Conservation (phyloP, 371 early-diverging fungal genomes). For the Thermomucor indicae-seudaticae region DNA sequence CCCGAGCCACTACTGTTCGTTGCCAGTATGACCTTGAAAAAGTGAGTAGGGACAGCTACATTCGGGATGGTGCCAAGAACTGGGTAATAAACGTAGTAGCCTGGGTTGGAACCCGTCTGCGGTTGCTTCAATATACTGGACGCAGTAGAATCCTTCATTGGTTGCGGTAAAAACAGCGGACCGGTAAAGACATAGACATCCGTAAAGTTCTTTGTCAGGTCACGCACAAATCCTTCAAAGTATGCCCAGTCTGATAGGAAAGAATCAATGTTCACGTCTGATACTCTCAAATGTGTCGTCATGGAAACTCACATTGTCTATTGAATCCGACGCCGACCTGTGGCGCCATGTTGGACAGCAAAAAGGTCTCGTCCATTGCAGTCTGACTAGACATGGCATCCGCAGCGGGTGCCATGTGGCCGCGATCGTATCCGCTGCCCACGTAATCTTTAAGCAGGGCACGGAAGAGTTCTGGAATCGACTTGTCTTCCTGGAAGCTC, state of each 20-base stretch:
- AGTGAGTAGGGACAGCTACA: constrained; percentile 89
- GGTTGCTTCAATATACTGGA: background rate
- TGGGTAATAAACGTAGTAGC: constrained; percentile 46
- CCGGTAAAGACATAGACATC: constrained; percentile 79
- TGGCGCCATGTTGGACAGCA: constrained; percentile 73
- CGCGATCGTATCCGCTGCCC: constrained; percentile 76
- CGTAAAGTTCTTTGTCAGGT: constrained; percentile 52
- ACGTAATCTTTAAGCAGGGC: constrained; percentile 63
- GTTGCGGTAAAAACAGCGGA: constrained; percentile 69
- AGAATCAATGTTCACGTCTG: background rate
- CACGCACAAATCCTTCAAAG: constrained; percentile 68
- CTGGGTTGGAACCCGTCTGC: background rate
- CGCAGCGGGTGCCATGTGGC: constrained; percentile 78
- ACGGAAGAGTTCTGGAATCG: constrained; percentile 58
- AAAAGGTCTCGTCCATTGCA: constrained; percentile 75
- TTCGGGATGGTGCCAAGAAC: constrained; percentile 75
- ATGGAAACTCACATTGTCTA: constrained; percentile 51
- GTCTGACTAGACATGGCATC: constrained; percentile 59
- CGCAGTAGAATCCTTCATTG: background rate
- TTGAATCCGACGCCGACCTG: constrained; percentile 82
- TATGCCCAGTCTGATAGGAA: constrained; percentile 64
- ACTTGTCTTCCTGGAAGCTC: constrained; percentile 58
- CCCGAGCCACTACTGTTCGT: constrained; percentile 13
- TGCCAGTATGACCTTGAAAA: constrained; percentile 77
- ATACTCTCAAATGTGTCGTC: background rate